Evolutionary conservation across 176 grass and related monocot species (phyloP), one percentile per base, ranked within the genome.

Genomic region (Chloris gayana): DNA sequence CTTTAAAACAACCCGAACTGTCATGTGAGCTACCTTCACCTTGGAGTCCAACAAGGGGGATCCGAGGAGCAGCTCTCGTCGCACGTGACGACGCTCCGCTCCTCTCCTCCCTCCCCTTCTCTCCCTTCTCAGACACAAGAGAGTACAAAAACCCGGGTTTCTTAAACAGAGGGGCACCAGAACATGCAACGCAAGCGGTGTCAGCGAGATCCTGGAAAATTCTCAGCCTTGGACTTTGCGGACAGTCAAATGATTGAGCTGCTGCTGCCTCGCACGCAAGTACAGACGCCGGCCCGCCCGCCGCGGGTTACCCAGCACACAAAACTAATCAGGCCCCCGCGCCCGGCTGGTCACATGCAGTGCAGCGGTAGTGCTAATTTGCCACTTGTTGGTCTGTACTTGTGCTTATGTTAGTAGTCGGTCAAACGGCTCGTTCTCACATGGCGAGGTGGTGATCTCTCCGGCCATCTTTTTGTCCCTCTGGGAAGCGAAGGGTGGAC

Each of bases 241-340:
- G 59, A 29, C 80, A 60, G 59, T 79, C 74, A 78, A 72, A 87
- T 83, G 85, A 87, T 87, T 87, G 74, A 56, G 34, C 68, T 39
- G 49, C 37, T 41, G 56, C 56, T 25, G 54, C 14, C 26, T 49
- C 25, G 45, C 26, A 32, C 24, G 45, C 62, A 34, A 29, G 29
- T 32, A 64, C 27, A 14, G 25, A 27, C 4, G 14, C 44, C 1
- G 69, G 13, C n/a, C n/a, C 67, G 41, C 14, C 45, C 45, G 41
- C 24, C 57, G 57, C 49, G 49, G 17, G 49, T 51, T 19, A 18
- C 17, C 19, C 3, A 37, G 13, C 33, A 2, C 64, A 15, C 54
- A 15, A 61, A 35, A 14, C 22, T 24, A 45, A 25, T 25, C 24
- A 25, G 45, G 14, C 27, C 5, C 49, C 27, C 2, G 13, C 13